Conservation (phyloP, 1,139 yeast species). For the Hansenula lynferdii region DNA sequence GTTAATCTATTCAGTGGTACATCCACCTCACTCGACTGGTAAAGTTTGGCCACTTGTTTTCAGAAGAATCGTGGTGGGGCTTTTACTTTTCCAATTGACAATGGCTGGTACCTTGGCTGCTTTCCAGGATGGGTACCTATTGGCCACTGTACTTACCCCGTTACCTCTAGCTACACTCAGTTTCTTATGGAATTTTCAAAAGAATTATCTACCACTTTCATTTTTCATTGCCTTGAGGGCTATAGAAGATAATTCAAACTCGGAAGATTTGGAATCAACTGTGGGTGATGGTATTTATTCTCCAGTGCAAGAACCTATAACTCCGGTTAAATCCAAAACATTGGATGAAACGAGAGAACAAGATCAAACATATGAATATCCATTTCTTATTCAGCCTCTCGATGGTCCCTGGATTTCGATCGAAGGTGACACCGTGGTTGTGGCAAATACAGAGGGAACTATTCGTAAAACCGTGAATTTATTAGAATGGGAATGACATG, state of each 20-base stretch:
- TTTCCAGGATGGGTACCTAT: slow-evolving; percentile 67
- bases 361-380: slow-evolving; percentile 66
- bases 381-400: slow-evolving; percentile 55
- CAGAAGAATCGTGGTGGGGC: slow-evolving; percentile 66
- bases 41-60: slow-evolving; percentile 83
- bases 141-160: slow-evolving; percentile 71
- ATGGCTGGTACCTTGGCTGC: slow-evolving; percentile 88
- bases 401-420: slow-evolving; percentile 82
- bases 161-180: slow-evolving; percentile 64
- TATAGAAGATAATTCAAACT: slow-evolving; percentile 26
- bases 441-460: slow-evolving; percentile 58
- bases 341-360: slow-evolving; percentile 65
- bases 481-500: slow-evolving; percentile 46
- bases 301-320: background rate
- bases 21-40: slow-evolving; percentile 87
- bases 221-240: slow-evolving; percentile 83
- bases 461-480: slow-evolving; percentile 40
- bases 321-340: slow-evolving; percentile 29
- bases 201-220: slow-evolving; percentile 73
- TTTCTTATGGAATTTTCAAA: slow-evolving; percentile 77
- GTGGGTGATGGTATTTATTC: slow-evolving; percentile 20
- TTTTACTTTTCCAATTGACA: slow-evolving; percentile 75
- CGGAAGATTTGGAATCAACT: slow-evolving; percentile 11
- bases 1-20: slow-evolving; percentile 72
- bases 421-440: slow-evolving; percentile 57